Percentiles rank a stretch among this genome's conserved stretches.
Conservation (phyloP, 2,329 filamentous ascomycete genomes). For the Trichoderma oligosporum region DNA sequence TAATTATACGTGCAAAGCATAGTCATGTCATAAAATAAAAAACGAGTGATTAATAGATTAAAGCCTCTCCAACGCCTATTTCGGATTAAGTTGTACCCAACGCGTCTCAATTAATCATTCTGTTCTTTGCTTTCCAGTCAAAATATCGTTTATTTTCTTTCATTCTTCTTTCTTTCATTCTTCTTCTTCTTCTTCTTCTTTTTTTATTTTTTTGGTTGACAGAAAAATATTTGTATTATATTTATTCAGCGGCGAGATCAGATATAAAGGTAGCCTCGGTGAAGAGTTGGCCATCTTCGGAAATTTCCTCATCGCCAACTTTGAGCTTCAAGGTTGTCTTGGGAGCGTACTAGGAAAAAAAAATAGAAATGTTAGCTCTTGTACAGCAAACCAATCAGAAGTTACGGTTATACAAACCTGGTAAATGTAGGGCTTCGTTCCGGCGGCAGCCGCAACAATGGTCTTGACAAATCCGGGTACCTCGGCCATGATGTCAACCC, state of each 20-base stretch:
- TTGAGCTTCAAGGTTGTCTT: constrained; percentile 75
- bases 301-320: constrained; percentile 72
- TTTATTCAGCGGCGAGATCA: constrained; percentile 33
- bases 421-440: constrained; percentile 97
- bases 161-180: too few species aligned
- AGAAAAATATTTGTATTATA: not conserved
- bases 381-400: not conserved
- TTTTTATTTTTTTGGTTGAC: too few species aligned
- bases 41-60: constrained; percentile 25
- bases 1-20: constrained; percentile 15
- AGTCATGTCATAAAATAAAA: constrained; percentile 18
- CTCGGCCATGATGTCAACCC: constrained; percentile 92
- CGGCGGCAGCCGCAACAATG: constrained; percentile 81
- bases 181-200: too few species aligned
- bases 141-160: constrained; percentile 17
- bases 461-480: constrained; percentile 94
- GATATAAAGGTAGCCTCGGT: constrained; percentile 96
- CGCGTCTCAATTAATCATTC: constrained; percentile 17
- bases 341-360: constrained; percentile 60
- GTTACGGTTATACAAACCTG: constrained; percentile 61
- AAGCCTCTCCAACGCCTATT: constrained; percentile 27
- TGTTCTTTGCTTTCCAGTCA: constrained; percentile 12
- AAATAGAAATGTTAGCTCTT: not conserved
- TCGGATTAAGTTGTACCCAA: constrained; percentile 23
- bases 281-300: constrained; percentile 76